Evolutionary conservation across 1,139 yeast species (phyloP).

Genomic region (Pichia sp.): DNA sequence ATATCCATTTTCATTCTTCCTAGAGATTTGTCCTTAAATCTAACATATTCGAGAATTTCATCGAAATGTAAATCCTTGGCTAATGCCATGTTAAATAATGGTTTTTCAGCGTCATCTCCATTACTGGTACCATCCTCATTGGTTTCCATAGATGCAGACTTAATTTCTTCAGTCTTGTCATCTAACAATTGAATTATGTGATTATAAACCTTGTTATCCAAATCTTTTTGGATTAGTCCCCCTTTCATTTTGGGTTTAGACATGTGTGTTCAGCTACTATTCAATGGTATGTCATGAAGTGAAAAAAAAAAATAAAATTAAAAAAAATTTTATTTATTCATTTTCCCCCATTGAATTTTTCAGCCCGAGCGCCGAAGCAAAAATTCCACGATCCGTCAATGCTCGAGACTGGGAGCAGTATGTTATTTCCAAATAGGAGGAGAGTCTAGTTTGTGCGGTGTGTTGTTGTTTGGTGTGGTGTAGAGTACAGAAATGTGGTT

Average conservation of each 20-base stretch:
- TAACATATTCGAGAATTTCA: conserved; percentile 48
- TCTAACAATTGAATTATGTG: conserved; percentile 24
- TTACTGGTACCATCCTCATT: background rate
- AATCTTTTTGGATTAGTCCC: conserved; percentile 22
- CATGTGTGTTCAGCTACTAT: background rate
- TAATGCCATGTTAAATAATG: conserved; percentile 31
- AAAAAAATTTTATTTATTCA: background rate
- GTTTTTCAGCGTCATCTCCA: background rate
- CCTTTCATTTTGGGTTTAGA: conserved; percentile 11
- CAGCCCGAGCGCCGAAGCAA: background rate
- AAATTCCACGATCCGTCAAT: no score
- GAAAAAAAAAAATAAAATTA: background rate
- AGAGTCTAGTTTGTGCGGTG: no score
- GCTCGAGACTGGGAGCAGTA: no score
- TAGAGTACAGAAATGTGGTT: no score
- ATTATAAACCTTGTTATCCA: conserved; percentile 27
- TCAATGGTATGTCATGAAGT: background rate
- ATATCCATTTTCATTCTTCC: conserved; percentile 54
- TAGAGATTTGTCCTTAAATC: conserved; percentile 53
- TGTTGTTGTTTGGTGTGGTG: no score
- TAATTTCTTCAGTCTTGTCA: conserved; percentile 22
- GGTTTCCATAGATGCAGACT: conserved; percentile 16
- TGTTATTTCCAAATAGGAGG: no score
- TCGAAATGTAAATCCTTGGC: conserved; percentile 48
- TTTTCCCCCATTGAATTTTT: background rate